These are phyloP conservation scores for Scleroderma bovista DNA, from an alignment of 768 basidiomycete species.

Conservation along the genomic window DNA sequence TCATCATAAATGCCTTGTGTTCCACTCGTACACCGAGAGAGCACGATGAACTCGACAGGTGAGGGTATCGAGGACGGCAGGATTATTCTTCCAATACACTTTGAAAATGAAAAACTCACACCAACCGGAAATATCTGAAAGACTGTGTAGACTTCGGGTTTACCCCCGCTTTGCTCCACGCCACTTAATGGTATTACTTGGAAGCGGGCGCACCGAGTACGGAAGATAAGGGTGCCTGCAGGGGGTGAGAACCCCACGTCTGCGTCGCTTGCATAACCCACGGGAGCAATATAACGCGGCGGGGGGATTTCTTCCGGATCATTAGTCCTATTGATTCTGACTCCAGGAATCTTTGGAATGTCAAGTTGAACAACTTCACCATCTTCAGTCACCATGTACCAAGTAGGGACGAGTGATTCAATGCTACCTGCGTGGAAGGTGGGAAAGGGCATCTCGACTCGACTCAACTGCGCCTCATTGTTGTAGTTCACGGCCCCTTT, in stretches of 20 bases:
- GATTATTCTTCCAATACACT: conserved; percentile 15
- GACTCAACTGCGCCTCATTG: not conserved
- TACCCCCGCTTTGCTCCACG: too few species aligned
- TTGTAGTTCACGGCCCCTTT: conserved; percentile 11
- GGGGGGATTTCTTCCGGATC: not conserved
- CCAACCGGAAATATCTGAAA: not conserved
- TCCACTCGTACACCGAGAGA: conserved; percentile 10
- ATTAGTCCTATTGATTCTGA: not conserved
- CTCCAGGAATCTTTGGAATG: too few species aligned
- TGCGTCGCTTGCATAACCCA: not conserved
- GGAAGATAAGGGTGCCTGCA: conserved; percentile 18
- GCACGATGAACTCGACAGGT: conserved; percentile 12
- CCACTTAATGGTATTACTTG: not conserved
- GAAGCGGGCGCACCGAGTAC: conserved; percentile 12
- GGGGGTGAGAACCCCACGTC: conserved; percentile 4
- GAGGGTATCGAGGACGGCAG: conserved; percentile 9
- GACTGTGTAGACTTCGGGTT: not conserved
- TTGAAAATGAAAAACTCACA: too few species aligned
- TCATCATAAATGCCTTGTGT: conserved; percentile 9
- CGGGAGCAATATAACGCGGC: conserved; percentile 3
- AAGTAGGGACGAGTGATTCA: conserved; percentile 14
- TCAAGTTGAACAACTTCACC: conserved; percentile 7
- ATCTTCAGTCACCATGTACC: conserved; percentile 14
- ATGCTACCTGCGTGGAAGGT: not conserved
- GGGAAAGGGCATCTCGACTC: too few species aligned